Evolutionary conservation across 495 filamentous ascomycete species (phyloP), one percentile per base, ranked within the genome.

Genomic region (Penicillium argentinense): DNA sequence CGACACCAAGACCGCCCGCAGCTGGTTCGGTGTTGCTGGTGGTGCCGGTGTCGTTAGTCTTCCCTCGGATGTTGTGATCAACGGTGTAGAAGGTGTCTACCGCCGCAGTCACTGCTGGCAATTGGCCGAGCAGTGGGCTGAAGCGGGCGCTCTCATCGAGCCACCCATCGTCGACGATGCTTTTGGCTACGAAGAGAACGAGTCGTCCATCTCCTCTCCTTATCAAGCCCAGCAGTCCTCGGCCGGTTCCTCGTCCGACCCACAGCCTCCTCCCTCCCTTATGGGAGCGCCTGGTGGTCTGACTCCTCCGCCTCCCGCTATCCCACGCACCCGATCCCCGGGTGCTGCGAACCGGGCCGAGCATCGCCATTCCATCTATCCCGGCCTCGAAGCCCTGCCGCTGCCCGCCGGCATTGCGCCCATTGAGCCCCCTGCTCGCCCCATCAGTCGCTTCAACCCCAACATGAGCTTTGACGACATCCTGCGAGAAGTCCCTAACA

Each of bases 101-200:
- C 84, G 86, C 22, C 86, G 91, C 19, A 88, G 83, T 52, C 93
- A 97, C 66, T 96, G 91, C 70, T 98, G 93, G 93, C 66, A 84
- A 39, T 78, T 85, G 32, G 91, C 88, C 11, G 83, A 87, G 62
- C 77, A 82, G 44, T 95, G 89, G 89, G 76, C 66, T 25, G 72
- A 74, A 39, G 63, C 60, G 16, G 71, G 68, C 28, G 53, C 57
- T 19, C 55, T 74, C 12, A 49, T 72, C 16, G 69, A 59, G 4
- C 66, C 69, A 3, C 66, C 70, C 1, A 57, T 62, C 37, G 49
- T 67, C 3, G 71, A 73, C 13, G 72, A 75, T 44, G 61, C 61
- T 6, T n/a, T n/a, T n/a, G n/a, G n/a, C n/a, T 67, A 68, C 32
- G 72, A 72, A 11, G 60, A 63, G 25, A 65, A 69, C 21, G 70